Conservation (phyloP, 352 stramenopile genomes). For the Phytopythium vexans region DNA sequence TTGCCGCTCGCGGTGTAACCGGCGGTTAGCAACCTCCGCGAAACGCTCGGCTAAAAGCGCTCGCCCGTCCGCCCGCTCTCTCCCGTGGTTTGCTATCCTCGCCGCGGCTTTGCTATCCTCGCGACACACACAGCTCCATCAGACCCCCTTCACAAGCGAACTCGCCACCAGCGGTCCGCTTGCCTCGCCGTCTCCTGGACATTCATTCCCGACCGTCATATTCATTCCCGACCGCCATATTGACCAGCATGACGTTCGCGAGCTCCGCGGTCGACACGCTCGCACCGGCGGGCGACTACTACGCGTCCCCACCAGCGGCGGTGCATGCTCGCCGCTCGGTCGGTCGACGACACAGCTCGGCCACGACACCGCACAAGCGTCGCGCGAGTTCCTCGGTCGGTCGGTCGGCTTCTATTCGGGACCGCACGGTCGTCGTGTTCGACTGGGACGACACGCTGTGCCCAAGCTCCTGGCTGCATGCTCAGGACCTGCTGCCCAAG, state of each 20-base stretch:
- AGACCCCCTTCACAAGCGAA: background rate
- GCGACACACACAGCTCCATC: background rate
- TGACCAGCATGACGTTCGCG: slow-evolving; percentile 33
- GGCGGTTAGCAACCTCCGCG: too few relatives aligned
- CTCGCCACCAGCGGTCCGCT: background rate
- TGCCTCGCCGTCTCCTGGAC: background rate
- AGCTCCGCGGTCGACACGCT: slow-evolving; percentile 45
- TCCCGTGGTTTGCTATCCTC: background rate
- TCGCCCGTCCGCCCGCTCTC: background rate
- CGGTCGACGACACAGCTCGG: slow-evolving; percentile 4
- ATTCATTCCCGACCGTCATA: background rate
- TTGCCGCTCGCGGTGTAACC: too few relatives aligned
- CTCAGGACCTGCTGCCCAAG: slow-evolving; percentile 75
- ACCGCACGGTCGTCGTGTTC: slow-evolving; percentile 84
- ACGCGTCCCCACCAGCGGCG: background rate
- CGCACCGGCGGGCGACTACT: slow-evolving; percentile 12
- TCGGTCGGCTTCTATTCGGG: slow-evolving; percentile 29
- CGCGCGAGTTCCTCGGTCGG: background rate
- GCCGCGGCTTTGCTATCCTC: background rate
- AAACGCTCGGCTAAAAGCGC: too few relatives aligned
- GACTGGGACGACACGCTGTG: slow-evolving; percentile 90
- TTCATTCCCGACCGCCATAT: background rate
- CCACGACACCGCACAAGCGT: slow-evolving; percentile 15
- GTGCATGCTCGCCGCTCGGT: background rate
- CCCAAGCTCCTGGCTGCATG: slow-evolving; percentile 81